These are phyloP conservation scores for Tephrocybe sp. DNA, from an alignment of 768 basidiomycete genomes.

Conservation along the genomic window DNA sequence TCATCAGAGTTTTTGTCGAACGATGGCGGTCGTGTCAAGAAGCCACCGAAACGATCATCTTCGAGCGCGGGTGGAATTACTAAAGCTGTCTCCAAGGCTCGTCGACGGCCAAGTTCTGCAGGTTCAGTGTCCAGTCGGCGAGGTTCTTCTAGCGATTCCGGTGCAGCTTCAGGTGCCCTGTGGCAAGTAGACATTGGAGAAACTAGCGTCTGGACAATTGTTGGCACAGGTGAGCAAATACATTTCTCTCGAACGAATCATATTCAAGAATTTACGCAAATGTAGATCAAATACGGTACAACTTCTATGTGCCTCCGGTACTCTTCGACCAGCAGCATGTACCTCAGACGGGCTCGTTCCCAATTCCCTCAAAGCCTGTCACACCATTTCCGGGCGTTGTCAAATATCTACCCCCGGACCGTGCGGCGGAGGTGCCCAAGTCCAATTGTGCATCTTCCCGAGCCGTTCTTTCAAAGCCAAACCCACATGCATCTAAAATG, in stretches of 20 bases:
- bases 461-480: conserved; percentile 71
- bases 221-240: conserved; percentile 70
- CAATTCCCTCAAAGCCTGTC: conserved; percentile 76
- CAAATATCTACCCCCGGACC: conserved; percentile 88
- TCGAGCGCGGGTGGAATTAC: conserved; percentile 64
- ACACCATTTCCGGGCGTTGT: conserved; percentile 86
- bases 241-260: background rate
- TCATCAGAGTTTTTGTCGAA: conserved; percentile 69
- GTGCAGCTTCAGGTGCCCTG: conserved; percentile 73
- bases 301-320: conserved; percentile 87
- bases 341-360: conserved; percentile 70
- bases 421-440: conserved; percentile 81
- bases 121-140: conserved; percentile 66
- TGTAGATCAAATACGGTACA: conserved; percentile 86
- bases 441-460: conserved; percentile 63
- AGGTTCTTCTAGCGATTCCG: conserved; percentile 62
- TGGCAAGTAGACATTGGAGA: conserved; percentile 93
- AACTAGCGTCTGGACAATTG: conserved; percentile 93
- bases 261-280: background rate
- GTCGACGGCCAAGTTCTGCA: conserved; percentile 76
- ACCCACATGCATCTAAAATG: conserved; percentile 75
- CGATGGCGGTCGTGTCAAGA: conserved; percentile 83
- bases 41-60: conserved; percentile 62
- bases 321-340: conserved; percentile 79
- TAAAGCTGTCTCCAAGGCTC: conserved; percentile 51